Conservation (phyloP, 345 rosid genomes). For the Camelina neglecta region DNA sequence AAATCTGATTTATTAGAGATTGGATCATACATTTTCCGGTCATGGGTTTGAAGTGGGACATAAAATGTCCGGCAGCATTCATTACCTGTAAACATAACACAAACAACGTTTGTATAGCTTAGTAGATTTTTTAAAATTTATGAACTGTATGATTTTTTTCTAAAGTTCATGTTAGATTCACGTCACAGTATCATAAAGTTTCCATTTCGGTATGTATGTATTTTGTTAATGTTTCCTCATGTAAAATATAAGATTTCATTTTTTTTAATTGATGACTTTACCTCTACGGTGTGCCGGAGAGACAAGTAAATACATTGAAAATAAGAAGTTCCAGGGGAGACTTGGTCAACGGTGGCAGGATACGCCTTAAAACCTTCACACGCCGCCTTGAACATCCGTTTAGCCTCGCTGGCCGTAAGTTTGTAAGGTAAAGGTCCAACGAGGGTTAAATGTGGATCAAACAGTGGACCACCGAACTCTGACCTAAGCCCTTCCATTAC, state of each 20-base stretch:
- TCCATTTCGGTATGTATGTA: neutral
- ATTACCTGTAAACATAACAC: slow-evolving; percentile 55
- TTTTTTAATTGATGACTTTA: slow-evolving; percentile 10
- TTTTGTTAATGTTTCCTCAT: neutral
- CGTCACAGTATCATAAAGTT: neutral
- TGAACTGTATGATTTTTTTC: neutral
- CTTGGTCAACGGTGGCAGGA: slow-evolving; percentile 56
- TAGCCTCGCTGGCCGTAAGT: slow-evolving; percentile 64
- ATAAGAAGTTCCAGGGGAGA: slow-evolving; percentile 65
- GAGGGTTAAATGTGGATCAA: slow-evolving; percentile 79
- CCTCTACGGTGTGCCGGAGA: slow-evolving; percentile 65
- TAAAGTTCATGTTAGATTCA: neutral
- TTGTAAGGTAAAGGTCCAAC: slow-evolving; percentile 64
- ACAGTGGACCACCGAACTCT: slow-evolving; percentile 76
- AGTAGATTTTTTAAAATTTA: neutral
- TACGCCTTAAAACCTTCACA: slow-evolving; percentile 68
- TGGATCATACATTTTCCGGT: slow-evolving; percentile 53
- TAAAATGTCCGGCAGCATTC: slow-evolving; percentile 60
- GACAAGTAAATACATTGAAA: slow-evolving; percentile 71
- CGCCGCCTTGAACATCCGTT: slow-evolving; percentile 59
- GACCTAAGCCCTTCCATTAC: slow-evolving; percentile 70
- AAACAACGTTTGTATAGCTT: neutral
- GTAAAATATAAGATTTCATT: neutral
- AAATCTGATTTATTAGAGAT: neutral
- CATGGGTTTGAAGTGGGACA: slow-evolving; percentile 56